Evolutionary conservation across 306 rosid genomes (phyloP), one percentile per base, ranked within the genome.

Genomic region (Erythrophleum fordii): DNA sequence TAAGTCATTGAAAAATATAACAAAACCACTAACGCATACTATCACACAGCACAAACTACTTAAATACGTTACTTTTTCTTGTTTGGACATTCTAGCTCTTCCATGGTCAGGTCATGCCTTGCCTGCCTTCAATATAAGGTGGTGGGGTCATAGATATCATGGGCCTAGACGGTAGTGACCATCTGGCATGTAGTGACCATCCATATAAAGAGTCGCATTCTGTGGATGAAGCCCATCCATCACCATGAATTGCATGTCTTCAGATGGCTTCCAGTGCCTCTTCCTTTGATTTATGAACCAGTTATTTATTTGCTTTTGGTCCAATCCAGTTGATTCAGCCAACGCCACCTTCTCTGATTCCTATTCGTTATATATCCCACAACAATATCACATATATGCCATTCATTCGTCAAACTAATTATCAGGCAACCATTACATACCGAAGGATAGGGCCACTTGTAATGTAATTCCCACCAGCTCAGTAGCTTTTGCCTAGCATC

Each of bases 221-320:
- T 90, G 91, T n/a, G 95, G 90, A 45, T 91, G 95, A 20, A 89
- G 79, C 13, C 93, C 95, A 81, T 91, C 93, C 95, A 91, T 91
- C 82, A 91, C 95, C 95, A 91, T 91, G 62, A 89, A 91, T 37
- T 89, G 95, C 95, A 91, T 89, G 69, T 91, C 95, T 82, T 91
- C 95, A 55, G 95, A 91, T 42, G 95, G 95, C 64, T 91, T 91
- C 95, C 95, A 91, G 84, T 91, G 95, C 72, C 95, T 55, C 77
- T 91, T 91, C 89, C 95, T 91, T 69, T 91, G 95, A 61, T 91
- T 91, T 72, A 91, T 91, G 88, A 91, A 91, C 95, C 95, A 91
- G 52, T 91, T 90, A 69, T 90, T 90, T 85, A 90, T 90, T 79
- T 90, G 94, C 65, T 90, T 90, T 84, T 88, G 94, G 85, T 91